Conservation (phyloP, 805 yeast genomes). For the Teunomyces cretensis region DNA sequence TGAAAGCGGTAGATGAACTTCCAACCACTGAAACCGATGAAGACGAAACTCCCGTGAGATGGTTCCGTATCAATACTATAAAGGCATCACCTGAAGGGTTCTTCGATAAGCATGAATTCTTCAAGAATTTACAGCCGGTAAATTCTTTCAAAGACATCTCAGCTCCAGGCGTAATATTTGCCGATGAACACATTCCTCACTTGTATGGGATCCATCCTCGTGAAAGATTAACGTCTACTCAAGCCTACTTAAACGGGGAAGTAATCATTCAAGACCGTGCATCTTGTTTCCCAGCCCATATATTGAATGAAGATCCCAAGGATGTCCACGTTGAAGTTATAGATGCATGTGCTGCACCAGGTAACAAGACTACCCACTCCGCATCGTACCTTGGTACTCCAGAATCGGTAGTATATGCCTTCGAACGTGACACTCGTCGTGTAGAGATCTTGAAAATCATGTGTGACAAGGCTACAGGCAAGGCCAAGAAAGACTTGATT, state of each 20-base stretch:
- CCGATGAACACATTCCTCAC: conserved; percentile 72
- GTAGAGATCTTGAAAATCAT: conserved; percentile 69
- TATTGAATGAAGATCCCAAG: conserved; percentile 54
- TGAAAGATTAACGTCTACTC: conserved; percentile 65
- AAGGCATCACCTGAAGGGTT: conserved; percentile 37
- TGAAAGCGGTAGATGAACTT: conserved; percentile 50
- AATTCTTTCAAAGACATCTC: conserved; percentile 40
- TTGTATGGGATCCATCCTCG: conserved; percentile 81
- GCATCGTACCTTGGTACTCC: conserved; percentile 59
- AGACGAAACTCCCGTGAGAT: conserved; percentile 72
- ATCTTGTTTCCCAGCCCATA: conserved; percentile 92
- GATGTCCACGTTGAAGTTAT: conserved; percentile 61
- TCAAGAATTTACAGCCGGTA: conserved; percentile 48
- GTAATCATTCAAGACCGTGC: conserved; percentile 94
- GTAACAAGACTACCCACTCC: conserved; percentile 92
- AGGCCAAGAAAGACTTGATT: conserved; percentile 28
- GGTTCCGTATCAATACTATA: conserved; percentile 76
- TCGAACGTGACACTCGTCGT: conserved; percentile 79
- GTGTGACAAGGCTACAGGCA: conserved; percentile 66
- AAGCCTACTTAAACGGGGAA: conserved; percentile 70
- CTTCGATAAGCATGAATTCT: conserved; percentile 30
- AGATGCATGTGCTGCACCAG: conserved; percentile 98
- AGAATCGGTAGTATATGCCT: conserved; percentile 63
- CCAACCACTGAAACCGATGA: conserved; percentile 46
- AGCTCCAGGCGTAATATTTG: conserved; percentile 58